Base-by-base conservation (phyloP, 1,139 yeast genomes). In the Spathaspora jeffriesii region DNA sequence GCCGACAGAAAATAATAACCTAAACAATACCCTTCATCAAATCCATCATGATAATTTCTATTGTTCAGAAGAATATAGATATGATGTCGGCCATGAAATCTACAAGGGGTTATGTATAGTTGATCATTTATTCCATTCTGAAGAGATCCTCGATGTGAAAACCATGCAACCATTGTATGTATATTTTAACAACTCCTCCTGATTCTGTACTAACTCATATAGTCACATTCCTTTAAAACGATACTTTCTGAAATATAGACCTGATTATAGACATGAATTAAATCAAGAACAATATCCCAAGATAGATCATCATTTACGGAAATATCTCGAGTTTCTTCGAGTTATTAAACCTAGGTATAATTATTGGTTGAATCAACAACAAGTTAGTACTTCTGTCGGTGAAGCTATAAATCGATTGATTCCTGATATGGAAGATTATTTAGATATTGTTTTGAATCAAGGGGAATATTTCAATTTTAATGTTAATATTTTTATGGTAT, bases 271-370 rank as follows among this genome's bases (percentile, higher is more conserved):
- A 9, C 23, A 28, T 15, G 25, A 36, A 36, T 13, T 34, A 27
- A n/a, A 20, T 5, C 11, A 36, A 18, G 13, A 36, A 14, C 17
- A 42, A 37, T 39, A 47, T 45, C 45, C 49, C 32, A 28, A 37
- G 10, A 42, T 40, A 17, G 53, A 50, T 17, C 47, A 43, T 38
- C 47, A 46, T 42, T 25, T 52, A n/a, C 45, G 55, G 13, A 47
- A 47, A 31, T 48, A 52, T 42, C 39, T 50, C 4, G 51, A 50
- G 36, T 48, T 46, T 46, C 44, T 52, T 40, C 47, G 49, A 43
- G 37, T 40, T 20, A 50, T 50, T 20, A 44, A 43, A 28, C 53
- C 50, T 17, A 23, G 31, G 6, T 32, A 36, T 40, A 40, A 37
- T 30, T 22, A 17, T n/a, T 17, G 30, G 25, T 15, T 22, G 8